phyloP scores from a whole-genome alignment of 495 filamentous ascomycete genomes.

The Penicillium robsamsonii region DNA sequence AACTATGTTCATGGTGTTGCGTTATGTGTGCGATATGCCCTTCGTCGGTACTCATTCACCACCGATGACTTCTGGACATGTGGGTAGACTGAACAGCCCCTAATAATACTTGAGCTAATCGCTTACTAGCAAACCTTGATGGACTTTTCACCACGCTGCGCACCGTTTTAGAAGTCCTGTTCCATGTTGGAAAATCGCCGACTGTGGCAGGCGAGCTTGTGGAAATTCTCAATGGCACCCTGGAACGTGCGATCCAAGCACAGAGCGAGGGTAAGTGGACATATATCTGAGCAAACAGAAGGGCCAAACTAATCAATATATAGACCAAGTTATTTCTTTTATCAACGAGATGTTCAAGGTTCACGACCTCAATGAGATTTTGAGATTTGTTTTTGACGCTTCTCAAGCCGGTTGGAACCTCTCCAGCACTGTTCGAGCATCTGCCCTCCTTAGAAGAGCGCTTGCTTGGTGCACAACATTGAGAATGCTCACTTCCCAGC shows the following conservation, averaged over 20 bases:
- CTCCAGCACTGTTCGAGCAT: slow-evolving; percentile 35
- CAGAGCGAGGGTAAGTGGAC: slow-evolving; percentile 28
- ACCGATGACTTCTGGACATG: slow-evolving; percentile 34
- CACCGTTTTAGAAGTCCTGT: slow-evolving; percentile 26
- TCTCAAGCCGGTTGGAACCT: slow-evolving; percentile 33
- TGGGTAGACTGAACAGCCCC: slow-evolving; percentile 2
- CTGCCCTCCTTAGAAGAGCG: slow-evolving; percentile 40
- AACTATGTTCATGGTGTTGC: slow-evolving; percentile 65
- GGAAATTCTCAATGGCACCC: slow-evolving; percentile 41
- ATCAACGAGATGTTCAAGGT: slow-evolving; percentile 29
- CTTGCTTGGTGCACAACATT: slow-evolving; percentile 37
- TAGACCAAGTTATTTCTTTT: slow-evolving; percentile 24
- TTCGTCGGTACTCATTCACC: slow-evolving; percentile 38
- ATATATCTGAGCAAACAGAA: not conserved
- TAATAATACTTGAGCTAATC: not conserved
- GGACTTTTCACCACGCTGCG: slow-evolving; percentile 29
- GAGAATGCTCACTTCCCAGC: slow-evolving; percentile 23
- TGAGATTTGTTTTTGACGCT: slow-evolving; percentile 31
- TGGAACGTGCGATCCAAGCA: slow-evolving; percentile 35
- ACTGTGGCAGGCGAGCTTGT: slow-evolving; percentile 40
- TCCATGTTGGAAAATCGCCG: slow-evolving; percentile 36
- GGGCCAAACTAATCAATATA: not conserved
- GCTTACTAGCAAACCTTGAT: slow-evolving; percentile 27
- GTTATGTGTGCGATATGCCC: slow-evolving; percentile 50
- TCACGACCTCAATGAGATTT: slow-evolving; percentile 30